Base-by-base conservation (phyloP, 2,329 filamentous ascomycete genomes). In the Aspergillus pseudotamarii region DNA sequence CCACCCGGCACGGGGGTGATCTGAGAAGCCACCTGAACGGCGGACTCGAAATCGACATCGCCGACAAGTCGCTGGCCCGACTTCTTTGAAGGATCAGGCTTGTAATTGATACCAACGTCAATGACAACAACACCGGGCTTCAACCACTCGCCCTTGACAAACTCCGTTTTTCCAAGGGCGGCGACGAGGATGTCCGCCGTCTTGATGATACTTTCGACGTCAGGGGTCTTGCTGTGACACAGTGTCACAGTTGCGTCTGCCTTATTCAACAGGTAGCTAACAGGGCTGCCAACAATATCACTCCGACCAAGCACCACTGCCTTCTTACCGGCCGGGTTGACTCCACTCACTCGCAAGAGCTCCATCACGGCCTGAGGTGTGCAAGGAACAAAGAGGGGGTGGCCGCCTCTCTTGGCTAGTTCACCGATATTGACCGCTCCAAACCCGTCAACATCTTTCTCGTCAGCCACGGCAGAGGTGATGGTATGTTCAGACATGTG, bases 401-500 rank as follows among this genome's bases (percentile, higher is more conserved):
- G 88, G 51, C 95, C 95, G 57, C 95, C 94, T 72, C 93, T 89
- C 86, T 99, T 99, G 72, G 95, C 94, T 71, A 99, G 86, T 82
- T 98, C 94, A 68, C 95, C 95, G 76, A 99, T 97, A 82, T 97
- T 99, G 74, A 86, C 86, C 61, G 93, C 90, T 61, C 95, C 94
- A 75, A 99, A 99, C 58, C 95, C 95, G 80, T 99, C 95, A 58
- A 99, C 95, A 83, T 99, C 95, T 82, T 99, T 99, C 80, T 95
- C 91, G 72, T 94, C 91, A 50, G 91, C 86, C 21, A 99, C 95
- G 23, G 93, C 90, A 56, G 93, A 96, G 36, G 95, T 99, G 74
- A 99, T 84, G 48, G 86, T 83, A 77, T 97, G 93, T 83, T 99
- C 95, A 63, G 93, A 92, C 73, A 99, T 89, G 78, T 96, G 91